Percentiles rank a stretch among this genome's conserved stretches.
Conservation (phyloP, 2,329 filamentous ascomycete genomes). For the Exophiala viscosa region DNA sequence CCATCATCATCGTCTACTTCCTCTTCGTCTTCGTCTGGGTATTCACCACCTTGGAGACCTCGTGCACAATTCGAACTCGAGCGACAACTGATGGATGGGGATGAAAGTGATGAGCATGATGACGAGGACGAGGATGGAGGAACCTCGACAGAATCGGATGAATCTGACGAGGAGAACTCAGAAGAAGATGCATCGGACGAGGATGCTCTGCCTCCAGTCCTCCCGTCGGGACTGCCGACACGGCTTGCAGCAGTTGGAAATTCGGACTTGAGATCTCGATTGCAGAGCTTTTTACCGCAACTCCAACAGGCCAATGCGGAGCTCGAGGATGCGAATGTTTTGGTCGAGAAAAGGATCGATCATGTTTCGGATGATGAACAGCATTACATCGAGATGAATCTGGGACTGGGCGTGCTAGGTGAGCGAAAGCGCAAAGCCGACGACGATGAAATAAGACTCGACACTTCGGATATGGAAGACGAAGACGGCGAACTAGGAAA, state of each 20-base stretch:
- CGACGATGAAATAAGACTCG: constrained; percentile 4
- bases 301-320: constrained; percentile 43
- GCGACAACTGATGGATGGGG: no score
- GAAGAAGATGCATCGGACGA: no score
- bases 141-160: no score
- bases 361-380: constrained; percentile 34
- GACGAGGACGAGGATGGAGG: no score
- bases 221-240: no score
- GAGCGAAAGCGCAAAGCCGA: constrained; percentile 31
- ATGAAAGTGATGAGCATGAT: no score
- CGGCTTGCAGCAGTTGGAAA: no score
- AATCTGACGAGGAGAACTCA: no score
- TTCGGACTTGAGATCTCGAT: constrained; percentile 33
- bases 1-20: no score
- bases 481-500: constrained; percentile 3
- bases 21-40: no score
- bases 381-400: constrained; percentile 45
- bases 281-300: constrained; percentile 41
- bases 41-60: no score
- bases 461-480: background rate
- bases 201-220: no score
- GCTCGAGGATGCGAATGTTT: constrained; percentile 36
- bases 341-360: constrained; percentile 35
- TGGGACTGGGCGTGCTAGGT: constrained; percentile 44
- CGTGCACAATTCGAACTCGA: background rate